Evolutionary conservation across 768 basidiomycete genomes (phyloP).

Genomic region (Aureoboletus auriporus): DNA sequence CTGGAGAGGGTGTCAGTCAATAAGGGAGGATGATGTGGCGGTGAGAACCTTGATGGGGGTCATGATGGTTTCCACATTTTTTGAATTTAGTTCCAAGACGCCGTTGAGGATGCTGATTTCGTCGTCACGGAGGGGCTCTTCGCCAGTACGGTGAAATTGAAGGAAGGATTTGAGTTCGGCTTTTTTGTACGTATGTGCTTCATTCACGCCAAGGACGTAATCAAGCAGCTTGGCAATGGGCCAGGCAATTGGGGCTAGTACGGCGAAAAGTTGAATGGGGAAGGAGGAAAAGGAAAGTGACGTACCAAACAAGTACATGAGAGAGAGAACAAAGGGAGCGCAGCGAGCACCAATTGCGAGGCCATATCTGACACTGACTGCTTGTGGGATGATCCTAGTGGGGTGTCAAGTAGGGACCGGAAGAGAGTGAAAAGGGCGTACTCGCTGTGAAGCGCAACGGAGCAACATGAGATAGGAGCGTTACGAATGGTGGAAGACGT

Average conservation of each 20-base stretch:
- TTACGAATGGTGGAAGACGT: slow-evolving; percentile 14
- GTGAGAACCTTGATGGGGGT: slow-evolving; percentile 63
- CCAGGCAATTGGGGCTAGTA: slow-evolving; percentile 73
- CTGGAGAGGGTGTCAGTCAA: slow-evolving; percentile 14
- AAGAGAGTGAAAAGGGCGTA: slow-evolving; percentile 13
- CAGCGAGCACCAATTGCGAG: slow-evolving; percentile 76
- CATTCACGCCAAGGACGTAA: slow-evolving; percentile 68
- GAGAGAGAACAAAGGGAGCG: slow-evolving; percentile 63
- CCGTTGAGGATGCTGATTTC: slow-evolving; percentile 81
- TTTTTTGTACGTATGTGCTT: slow-evolving; percentile 76
- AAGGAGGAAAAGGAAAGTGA: neutral
- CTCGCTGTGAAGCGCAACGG: slow-evolving; percentile 16
- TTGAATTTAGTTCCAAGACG: slow-evolving; percentile 72
- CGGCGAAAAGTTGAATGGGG: neutral
- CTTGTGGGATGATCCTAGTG: slow-evolving; percentile 62
- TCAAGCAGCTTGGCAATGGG: slow-evolving; percentile 74
- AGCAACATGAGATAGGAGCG: neutral
- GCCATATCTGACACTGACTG: slow-evolving; percentile 75
- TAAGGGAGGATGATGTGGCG: neutral
- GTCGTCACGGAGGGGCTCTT: slow-evolving; percentile 73
- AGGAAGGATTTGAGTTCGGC: slow-evolving; percentile 77
- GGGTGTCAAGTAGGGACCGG: neutral
- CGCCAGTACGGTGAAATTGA: slow-evolving; percentile 72
- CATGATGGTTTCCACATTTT: slow-evolving; percentile 77
- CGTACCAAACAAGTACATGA: slow-evolving; percentile 64